A percentile compares a stretch with the other conserved stretches of the same genome.
Conservation (phyloP, 1,284 basidiomycete species). For the Cerioporus squamosus region DNA sequence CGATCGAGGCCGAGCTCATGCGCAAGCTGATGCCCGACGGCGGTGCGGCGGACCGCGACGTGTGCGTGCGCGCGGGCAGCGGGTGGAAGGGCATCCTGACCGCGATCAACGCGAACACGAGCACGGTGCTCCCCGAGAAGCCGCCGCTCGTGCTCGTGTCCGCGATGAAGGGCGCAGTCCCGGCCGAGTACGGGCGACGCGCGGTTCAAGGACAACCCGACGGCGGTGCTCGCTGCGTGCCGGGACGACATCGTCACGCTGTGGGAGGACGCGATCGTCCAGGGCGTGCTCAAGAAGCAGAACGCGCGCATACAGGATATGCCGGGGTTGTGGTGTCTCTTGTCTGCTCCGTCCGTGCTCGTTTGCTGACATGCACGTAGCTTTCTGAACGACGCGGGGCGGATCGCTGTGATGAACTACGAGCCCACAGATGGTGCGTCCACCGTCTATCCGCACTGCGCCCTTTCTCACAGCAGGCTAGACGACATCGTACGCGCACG, state of each 20-base stretch:
- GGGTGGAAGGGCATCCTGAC: slow-evolving; percentile 53
- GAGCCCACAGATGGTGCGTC: slow-evolving; percentile 51
- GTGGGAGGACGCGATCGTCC: slow-evolving; percentile 59
- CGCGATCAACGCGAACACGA: slow-evolving; percentile 22
- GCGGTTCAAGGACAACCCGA: slow-evolving; percentile 28
- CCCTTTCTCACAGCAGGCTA: slow-evolving; percentile 6
- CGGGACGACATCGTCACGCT: slow-evolving; percentile 51
- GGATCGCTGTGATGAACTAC: slow-evolving; percentile 57
- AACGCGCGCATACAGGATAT: slow-evolving; percentile 56
- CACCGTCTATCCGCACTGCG: not conserved
- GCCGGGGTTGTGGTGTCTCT: slow-evolving; percentile 58
- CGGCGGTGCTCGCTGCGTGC: slow-evolving; percentile 32
- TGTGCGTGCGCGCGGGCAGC: slow-evolving; percentile 60
- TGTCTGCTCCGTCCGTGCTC: not conserved
- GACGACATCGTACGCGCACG: slow-evolving; percentile 68
- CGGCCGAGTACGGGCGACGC: slow-evolving; percentile 23
- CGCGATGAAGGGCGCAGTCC: slow-evolving; percentile 18
- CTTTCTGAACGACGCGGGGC: slow-evolving; percentile 63
- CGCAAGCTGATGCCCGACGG: slow-evolving; percentile 45
- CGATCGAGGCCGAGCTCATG: slow-evolving; percentile 56
- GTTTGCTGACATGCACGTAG: slow-evolving; percentile 31
- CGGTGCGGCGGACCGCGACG: slow-evolving; percentile 36
- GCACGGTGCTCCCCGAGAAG: slow-evolving; percentile 13
- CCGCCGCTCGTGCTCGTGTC: slow-evolving; percentile 14
- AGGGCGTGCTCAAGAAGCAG: slow-evolving; percentile 48